phyloP scores from a whole-genome alignment of 768 basidiomycete species.

The Pholiota microspora region DNA sequence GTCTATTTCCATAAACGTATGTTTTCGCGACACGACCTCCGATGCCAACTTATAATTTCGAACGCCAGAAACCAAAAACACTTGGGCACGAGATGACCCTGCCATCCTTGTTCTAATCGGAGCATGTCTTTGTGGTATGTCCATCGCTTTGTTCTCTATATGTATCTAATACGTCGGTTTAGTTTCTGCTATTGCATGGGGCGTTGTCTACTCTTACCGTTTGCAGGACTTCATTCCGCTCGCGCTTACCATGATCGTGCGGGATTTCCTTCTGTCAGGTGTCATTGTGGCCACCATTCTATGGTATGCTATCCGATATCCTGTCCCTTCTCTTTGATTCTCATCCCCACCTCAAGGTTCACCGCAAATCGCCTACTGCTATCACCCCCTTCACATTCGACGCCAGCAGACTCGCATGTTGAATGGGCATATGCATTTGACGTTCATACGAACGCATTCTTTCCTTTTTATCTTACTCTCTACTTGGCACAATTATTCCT shows the following conservation, averaged over 20 bases:
- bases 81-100: slow-evolving; percentile 97
- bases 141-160: neutral
- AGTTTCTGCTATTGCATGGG: slow-evolving; percentile 88
- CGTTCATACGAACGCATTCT: slow-evolving; percentile 96
- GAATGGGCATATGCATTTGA: slow-evolving; percentile 98
- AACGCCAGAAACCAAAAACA: slow-evolving; percentile 88
- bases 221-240: slow-evolving; percentile 56
- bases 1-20: slow-evolving; percentile 97
- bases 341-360: slow-evolving; percentile 40
- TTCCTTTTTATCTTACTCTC: slow-evolving; percentile 87
- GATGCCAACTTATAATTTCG: neutral
- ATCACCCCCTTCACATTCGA: slow-evolving; percentile 70
- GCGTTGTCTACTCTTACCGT: slow-evolving; percentile 72
- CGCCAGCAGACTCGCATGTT: slow-evolving; percentile 66
- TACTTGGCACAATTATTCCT: slow-evolving; percentile 89
- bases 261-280: slow-evolving; percentile 85
- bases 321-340: slow-evolving; percentile 3
- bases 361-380: slow-evolving; percentile 70
- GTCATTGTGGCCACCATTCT: slow-evolving; percentile 71
- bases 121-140: slow-evolving; percentile 71
- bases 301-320: slow-evolving; percentile 48
- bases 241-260: slow-evolving; percentile 78
- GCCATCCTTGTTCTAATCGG: slow-evolving; percentile 88
- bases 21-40: slow-evolving; percentile 20
- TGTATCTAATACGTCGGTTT: neutral